These are phyloP conservation scores for Pythium coloratum DNA, from an alignment of 352 stramenopile species.

Conservation along the genomic window DNA sequence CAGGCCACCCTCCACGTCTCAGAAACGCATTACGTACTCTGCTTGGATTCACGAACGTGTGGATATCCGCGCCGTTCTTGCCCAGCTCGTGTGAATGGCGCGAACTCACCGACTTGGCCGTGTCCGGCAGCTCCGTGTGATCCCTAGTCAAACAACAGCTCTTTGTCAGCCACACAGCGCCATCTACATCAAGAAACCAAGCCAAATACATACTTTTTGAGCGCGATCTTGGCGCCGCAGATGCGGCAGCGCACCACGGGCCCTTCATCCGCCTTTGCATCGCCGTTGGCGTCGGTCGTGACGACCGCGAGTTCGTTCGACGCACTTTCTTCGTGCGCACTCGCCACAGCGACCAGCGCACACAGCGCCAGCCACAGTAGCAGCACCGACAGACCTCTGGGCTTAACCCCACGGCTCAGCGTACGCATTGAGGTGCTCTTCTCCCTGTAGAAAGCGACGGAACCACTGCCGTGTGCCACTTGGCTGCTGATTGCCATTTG, in stretches of 20 bases:
- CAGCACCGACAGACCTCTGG: background rate
- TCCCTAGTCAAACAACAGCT: conserved; percentile 39
- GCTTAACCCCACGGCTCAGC: background rate
- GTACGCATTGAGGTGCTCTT: background rate
- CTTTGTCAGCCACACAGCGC: background rate
- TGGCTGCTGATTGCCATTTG: background rate
- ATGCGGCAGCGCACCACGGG: conserved; percentile 70
- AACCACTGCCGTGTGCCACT: background rate
- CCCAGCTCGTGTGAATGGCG: conserved; percentile 47
- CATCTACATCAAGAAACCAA: background rate
- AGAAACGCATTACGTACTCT: conserved; percentile 35
- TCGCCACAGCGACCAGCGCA: conserved; percentile 1
- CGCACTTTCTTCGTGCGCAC: background rate
- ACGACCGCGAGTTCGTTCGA: conserved; percentile 19
- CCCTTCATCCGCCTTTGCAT: conserved; percentile 29
- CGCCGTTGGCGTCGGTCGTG: conserved; percentile 20
- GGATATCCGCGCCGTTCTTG: conserved; percentile 52
- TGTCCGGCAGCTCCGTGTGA: conserved; percentile 70
- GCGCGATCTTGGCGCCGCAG: conserved; percentile 67
- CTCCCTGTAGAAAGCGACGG: background rate
- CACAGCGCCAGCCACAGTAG: conserved; percentile 16
- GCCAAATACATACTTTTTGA: conserved; percentile 47
- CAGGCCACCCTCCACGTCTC: background rate
- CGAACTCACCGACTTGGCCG: conserved; percentile 61
- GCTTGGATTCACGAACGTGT: conserved; percentile 79